A percentile compares a stretch with the other conserved stretches of the same genome.
These are phyloP conservation scores for Amanita rubescens DNA, from an alignment of 768 basidiomycete species.

Conservation along the genomic window DNA sequence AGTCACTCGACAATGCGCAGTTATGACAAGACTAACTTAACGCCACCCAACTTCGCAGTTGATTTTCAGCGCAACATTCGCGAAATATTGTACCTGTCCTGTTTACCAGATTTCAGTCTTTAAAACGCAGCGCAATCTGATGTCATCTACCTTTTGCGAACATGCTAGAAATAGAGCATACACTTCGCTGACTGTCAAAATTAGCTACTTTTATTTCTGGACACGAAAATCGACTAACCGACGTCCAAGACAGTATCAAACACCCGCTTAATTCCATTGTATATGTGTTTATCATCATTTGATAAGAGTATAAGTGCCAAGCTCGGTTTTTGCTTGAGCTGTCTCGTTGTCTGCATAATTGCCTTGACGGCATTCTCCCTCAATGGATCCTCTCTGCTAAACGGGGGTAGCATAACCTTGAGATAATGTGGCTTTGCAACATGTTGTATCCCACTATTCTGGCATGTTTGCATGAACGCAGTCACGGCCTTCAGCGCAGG, in stretches of 20 bases:
- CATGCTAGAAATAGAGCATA: conserved; percentile 69
- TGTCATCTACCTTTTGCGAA: conserved; percentile 45
- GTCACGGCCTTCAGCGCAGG: conserved; percentile 40
- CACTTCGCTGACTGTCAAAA: conserved; percentile 37
- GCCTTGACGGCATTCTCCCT: conserved; percentile 39
- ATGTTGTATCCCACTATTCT: conserved; percentile 53
- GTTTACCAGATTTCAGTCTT: conserved; percentile 17
- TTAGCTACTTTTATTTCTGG: neutral
- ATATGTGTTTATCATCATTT: conserved; percentile 65
- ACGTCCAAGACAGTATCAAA: conserved; percentile 63
- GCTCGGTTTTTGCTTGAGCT: conserved; percentile 38
- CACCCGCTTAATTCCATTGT: conserved; percentile 68
- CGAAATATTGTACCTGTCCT: conserved; percentile 66
- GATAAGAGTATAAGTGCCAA: conserved; percentile 64
- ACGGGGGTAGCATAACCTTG: conserved; percentile 41
- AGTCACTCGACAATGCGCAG: too few relatives aligned
- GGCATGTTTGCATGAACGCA: conserved; percentile 60
- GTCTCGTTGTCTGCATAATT: conserved; percentile 36
- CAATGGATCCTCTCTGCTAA: conserved; percentile 44
- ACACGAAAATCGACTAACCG: conserved; percentile 18
- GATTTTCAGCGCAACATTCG: conserved; percentile 76
- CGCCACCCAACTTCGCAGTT: conserved; percentile 80
- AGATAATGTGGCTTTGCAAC: conserved; percentile 30
- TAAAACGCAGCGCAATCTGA: conserved; percentile 16
- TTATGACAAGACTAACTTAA: conserved; percentile 43